phyloP scores from a whole-genome alignment of 176 grass and related monocot genomes.

The Paspalum notatum region DNA sequence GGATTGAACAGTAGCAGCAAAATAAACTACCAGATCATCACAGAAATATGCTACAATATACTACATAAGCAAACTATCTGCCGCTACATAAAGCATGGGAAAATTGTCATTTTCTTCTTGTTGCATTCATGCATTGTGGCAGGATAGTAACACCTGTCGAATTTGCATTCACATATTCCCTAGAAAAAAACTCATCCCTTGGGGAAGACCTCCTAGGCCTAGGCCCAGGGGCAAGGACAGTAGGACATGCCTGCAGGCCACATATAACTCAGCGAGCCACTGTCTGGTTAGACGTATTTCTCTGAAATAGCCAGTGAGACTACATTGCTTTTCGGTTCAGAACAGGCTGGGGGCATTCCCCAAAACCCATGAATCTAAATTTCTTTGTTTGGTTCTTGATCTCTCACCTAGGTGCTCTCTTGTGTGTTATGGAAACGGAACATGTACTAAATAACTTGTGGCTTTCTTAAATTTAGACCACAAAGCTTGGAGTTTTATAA shows the following conservation, averaged over 20 bases:
- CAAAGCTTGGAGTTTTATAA: not conserved
- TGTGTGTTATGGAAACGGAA: not conserved
- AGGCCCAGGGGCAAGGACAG: too few relatives aligned
- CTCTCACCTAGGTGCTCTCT: not conserved
- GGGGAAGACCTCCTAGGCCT: too few relatives aligned
- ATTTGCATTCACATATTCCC: not conserved
- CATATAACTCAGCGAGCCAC: too few relatives aligned
- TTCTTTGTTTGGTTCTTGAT: not conserved
- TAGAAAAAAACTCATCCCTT: too few relatives aligned
- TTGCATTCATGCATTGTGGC: not conserved
- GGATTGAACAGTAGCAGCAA: too few relatives aligned
- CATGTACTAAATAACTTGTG: not conserved
- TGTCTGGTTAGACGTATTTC: too few relatives aligned
- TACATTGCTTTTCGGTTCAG: not conserved
- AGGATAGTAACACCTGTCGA: not conserved
- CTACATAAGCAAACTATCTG: too few relatives aligned
- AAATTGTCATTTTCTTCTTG: not conserved
- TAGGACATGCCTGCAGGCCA: too few relatives aligned
- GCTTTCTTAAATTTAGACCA: not conserved
- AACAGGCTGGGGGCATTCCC: not conserved
- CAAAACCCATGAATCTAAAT: not conserved
- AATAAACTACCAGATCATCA: too few relatives aligned
- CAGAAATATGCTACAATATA: too few relatives aligned
- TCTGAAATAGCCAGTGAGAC: not conserved
- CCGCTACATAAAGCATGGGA: not conserved